These are phyloP conservation scores for Pseudogymnoascus sp. DNA, from an alignment of 2,329 filamentous ascomycete genomes.

Conservation along the genomic window DNA sequence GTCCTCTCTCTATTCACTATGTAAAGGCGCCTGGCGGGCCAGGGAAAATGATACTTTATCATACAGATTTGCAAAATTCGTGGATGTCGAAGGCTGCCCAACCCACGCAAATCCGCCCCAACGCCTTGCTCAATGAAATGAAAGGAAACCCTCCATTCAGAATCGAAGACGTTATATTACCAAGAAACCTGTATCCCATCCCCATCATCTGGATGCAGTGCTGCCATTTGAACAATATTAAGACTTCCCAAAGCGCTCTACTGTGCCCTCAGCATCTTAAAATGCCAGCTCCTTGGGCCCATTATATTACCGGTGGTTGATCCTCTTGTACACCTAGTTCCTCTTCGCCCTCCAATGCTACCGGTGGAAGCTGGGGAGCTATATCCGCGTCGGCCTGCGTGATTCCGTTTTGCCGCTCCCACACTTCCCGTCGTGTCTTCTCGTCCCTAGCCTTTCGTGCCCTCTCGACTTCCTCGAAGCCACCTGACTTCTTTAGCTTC, in stretches of 20 bases:
- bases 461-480: slow-evolving; percentile 87
- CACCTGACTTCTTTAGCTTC: slow-evolving; percentile 91
- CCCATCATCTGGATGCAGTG: not conserved
- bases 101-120: slow-evolving; percentile 1
- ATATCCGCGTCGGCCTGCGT: slow-evolving; percentile 11
- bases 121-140: slow-evolving; percentile 4
- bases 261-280: not conserved
- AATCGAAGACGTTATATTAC: not conserved
- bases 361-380: not conserved
- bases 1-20: slow-evolving; percentile 4
- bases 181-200: not conserved
- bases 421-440: slow-evolving; percentile 69
- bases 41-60: slow-evolving; percentile 4
- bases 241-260: not conserved
- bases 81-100: not conserved
- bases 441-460: slow-evolving; percentile 80
- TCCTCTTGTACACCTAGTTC: not conserved
- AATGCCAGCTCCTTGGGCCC: not conserved
- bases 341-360: slow-evolving; percentile 5
- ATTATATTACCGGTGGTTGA: not conserved
- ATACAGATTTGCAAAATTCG: not conserved
- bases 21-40: not conserved
- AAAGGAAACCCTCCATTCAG: not conserved
- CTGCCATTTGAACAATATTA: slow-evolving; percentile 5
- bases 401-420: slow-evolving; percentile 55